Base-by-base conservation (phyloP, 805 yeast genomes). In the Starmera quercuum region DNA sequence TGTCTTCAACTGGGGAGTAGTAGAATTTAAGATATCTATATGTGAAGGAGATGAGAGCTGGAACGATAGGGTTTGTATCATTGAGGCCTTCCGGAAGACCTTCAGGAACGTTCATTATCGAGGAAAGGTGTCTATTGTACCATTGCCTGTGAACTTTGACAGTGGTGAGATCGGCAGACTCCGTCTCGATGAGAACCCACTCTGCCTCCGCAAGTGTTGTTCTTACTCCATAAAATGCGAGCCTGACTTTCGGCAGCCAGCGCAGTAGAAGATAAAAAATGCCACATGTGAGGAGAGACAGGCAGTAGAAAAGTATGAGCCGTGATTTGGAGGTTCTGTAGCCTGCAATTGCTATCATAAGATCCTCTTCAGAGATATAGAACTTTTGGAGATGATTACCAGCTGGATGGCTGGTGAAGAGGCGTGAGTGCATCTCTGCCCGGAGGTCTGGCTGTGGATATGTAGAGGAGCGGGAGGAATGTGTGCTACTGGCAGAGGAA, bases 311-410 rank as follows among this genome's bases (percentile, higher is more conserved):
- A 1, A 70, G 12, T 1, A 61, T 26, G 5, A 58, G 47, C 40
- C 77, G 73, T 43, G 66, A 34, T 31, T 50, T 50, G 10, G 78
- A 71, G 12, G 78, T 73, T 34, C 58, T 58, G 56, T 84, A 92
- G 5, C 97, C 97, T 0, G 97, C 98, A 41, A 92, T 83, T 40
- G 95, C 96, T 39, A 92, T 73, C 10, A 90, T 90, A 49, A 92
- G 64, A 62, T 92, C 99, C 54, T 92, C 98, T 55, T 92, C 97
- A 0, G 96, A 88, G 40, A 92, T 73, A 56, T 90, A 92, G 56
- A 83, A 86, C 37, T 96, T 68, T 58, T 92, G 99, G 44, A 67
- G 70, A 35, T 62, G 63, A 32, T 68, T 56, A 10, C 44, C 56
- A 0, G 83, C 68, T n/a, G 60, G 49, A 16, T 64, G 60, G 7